Percentiles rank a stretch among this genome's conserved stretches.
Evolutionary conservation across 352 stramenopile genomes (phyloP).

Genomic region (Globisporangium paddicum): DNA sequence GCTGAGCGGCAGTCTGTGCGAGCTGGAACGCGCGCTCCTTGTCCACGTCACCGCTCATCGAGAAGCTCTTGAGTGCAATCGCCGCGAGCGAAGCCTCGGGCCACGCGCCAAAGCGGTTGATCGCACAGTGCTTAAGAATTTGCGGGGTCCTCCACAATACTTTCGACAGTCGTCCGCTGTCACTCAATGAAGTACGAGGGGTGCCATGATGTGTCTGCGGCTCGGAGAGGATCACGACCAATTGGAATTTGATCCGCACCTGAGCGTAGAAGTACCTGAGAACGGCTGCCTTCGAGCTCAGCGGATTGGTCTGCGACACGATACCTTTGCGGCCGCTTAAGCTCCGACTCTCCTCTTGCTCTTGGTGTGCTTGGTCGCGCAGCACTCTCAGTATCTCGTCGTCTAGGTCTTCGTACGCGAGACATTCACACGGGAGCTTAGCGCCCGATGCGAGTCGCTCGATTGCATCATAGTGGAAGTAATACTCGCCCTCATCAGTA

Average conservation of each 20-base stretch:
- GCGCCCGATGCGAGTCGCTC: conserved; percentile 43
- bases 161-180: background rate
- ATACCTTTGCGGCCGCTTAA: background rate
- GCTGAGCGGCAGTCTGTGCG: conserved; percentile 29
- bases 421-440: conserved; percentile 30
- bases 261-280: conserved; percentile 42
- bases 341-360: conserved; percentile 4
- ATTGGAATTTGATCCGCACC: conserved; percentile 40
- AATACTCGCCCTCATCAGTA: background rate
- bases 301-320: background rate
- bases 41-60: conserved; percentile 13
- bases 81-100: conserved; percentile 30
- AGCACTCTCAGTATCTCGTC: conserved; percentile 32
- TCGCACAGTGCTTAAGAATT: conserved; percentile 31
- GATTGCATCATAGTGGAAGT: conserved; percentile 34
- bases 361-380: conserved; percentile 19
- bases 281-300: conserved; percentile 45
- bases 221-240: conserved; percentile 42
- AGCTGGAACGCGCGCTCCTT: conserved; percentile 29
- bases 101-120: conserved; percentile 44
- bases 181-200: background rate
- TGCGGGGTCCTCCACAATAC: conserved; percentile 40
- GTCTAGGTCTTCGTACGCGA: conserved; percentile 53
- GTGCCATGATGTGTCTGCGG: background rate
- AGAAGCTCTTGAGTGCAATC: conserved; percentile 43